Base-by-base conservation (phyloP, 179 eudicot genomes). In the Sideroxylon spinosum region DNA sequence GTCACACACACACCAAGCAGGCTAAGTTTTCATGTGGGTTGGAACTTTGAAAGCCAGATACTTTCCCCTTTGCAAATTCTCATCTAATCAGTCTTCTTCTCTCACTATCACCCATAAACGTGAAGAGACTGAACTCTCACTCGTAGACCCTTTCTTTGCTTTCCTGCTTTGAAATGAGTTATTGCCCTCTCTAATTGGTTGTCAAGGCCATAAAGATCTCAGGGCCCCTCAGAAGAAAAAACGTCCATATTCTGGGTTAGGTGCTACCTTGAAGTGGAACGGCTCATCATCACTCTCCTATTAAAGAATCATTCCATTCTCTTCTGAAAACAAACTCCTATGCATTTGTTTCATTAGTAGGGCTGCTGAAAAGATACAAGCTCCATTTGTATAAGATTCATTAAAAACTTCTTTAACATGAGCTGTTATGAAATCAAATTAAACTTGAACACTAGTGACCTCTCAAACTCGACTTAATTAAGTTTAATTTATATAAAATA, bases 51-150 rank as follows among this genome's bases (percentile, higher is more conserved):
- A 52, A 52, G 56, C 37, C 4, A 20, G 71, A 74, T 28, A 63
- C 68, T 71, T 73, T 25, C 77, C 76, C 81, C 69, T 17, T 49
- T 52, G 12, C 49, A 12, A 78, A 13, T 61, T 29, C 60, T 12
- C 17, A n/a, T 63, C 64, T 64, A 20, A 23, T 73, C 71, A 16
- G 10, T 50, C 37, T 1, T 52, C 4, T 3, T 10, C 76, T 78
- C 52, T 79, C 81, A 63, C 13, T 52, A 20, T 79, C 81, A 20
- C 62, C 14, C 26, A 73, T 6, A 64, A 63, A 73, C 64, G 78
- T 79, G 73, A 73, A 73, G 71, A 73, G 73, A 73, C 77, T 73
- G 19, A 73, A 73, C 81, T 73, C 77, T 13, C 46, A 19, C 64
- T n/a, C 64, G 6, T 1, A 13, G 20, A 19, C 9, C 74, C 19